phyloP scores from a whole-genome alignment of 768 basidiomycete genomes.

The Exidia glandulosa region DNA sequence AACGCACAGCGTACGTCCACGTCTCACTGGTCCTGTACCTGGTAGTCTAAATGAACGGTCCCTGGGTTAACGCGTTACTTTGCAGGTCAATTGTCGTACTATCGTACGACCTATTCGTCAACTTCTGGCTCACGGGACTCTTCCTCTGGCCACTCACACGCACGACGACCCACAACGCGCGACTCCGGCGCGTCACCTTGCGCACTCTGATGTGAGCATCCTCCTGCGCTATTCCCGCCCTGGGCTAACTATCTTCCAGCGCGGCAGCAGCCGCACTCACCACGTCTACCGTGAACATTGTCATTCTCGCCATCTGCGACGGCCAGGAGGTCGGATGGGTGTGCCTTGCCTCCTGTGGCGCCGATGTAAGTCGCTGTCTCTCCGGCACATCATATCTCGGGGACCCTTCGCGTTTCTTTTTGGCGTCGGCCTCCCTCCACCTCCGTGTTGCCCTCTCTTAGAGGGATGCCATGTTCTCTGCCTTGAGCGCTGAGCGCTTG shows the following conservation, averaged over 20 bases:
- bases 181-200: constrained; percentile 27
- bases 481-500: too few relatives aligned
- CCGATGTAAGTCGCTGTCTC: constrained; percentile 16
- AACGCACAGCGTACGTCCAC: constrained; percentile 21
- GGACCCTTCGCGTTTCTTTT: too few relatives aligned
- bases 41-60: neutral
- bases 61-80: neutral
- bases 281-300: constrained; percentile 38
- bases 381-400: too few relatives aligned
- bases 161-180: constrained; percentile 21
- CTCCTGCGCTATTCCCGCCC: neutral
- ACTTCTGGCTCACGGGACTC: constrained; percentile 12
- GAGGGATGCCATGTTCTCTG: too few relatives aligned
- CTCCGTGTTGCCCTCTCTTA: too few relatives aligned
- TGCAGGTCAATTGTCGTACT: constrained; percentile 30
- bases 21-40: neutral
- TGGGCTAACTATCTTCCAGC: constrained; percentile 12
- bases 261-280: constrained; percentile 36
- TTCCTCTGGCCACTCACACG: constrained; percentile 38
- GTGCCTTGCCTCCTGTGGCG: constrained; percentile 30
- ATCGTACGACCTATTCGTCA: constrained; percentile 35
- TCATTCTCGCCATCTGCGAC: constrained; percentile 33
- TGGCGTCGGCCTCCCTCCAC: too few relatives aligned
- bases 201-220: constrained; percentile 31
- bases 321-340: constrained; percentile 39